Conservation (phyloP, 1,139 yeast species). For the Groenewaldozyma sp. region DNA sequence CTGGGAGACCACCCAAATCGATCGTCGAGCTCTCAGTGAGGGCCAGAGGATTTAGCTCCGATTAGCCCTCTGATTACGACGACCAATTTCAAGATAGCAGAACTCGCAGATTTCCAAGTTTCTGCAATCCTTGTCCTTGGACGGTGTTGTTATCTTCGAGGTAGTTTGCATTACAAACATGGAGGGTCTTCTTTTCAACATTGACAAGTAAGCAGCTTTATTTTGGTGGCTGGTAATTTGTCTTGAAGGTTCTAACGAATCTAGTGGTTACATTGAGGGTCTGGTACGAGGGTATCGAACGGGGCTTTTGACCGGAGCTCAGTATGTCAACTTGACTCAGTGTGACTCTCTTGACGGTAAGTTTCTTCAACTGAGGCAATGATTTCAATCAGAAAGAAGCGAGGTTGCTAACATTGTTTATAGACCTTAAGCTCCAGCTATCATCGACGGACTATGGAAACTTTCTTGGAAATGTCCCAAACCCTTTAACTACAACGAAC, state of each 20-base stretch:
- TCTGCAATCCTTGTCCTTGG: too few species aligned
- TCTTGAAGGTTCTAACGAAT: constrained; percentile 1
- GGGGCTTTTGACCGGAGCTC: constrained; percentile 67
- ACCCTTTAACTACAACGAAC: constrained; percentile 71
- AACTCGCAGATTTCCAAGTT: too few species aligned
- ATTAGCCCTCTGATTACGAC: too few species aligned
- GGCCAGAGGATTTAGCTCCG: too few species aligned
- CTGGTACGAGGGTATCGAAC: constrained; percentile 89
- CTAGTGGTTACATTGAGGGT: constrained; percentile 81
- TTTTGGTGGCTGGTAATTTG: background rate
- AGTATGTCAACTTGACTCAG: constrained; percentile 86
- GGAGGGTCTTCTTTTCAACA: constrained; percentile 85
- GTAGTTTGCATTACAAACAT: too few species aligned
- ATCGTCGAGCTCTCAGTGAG: too few species aligned
- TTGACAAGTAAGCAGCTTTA: constrained; percentile 42
- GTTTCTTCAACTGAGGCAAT: constrained; percentile 4
- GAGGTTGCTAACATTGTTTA: background rate
- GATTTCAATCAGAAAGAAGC: background rate
- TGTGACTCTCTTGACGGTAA: constrained; percentile 74
- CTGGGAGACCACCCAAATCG: too few species aligned
- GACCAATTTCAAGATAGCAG: too few species aligned
- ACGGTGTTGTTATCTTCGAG: too few species aligned
- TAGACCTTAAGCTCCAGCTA: constrained; percentile 80
- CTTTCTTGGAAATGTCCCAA: constrained; percentile 72
- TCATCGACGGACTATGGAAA: constrained; percentile 95